phyloP scores from a whole-genome alignment of 768 basidiomycete species.

The Hortiboletus campestris region DNA sequence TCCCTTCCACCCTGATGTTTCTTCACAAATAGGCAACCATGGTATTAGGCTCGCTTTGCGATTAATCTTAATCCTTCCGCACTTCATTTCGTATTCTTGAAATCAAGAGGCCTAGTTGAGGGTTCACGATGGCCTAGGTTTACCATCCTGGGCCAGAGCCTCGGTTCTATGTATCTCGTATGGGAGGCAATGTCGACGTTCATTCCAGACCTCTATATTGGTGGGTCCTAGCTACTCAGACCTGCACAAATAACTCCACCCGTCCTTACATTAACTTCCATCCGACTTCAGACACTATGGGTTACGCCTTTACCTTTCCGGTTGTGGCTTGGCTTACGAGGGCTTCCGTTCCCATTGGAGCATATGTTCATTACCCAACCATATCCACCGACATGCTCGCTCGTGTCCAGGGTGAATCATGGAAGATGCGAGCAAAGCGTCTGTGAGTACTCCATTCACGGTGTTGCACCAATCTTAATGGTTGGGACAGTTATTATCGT shows the following conservation, averaged over 20 bases:
- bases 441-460: conserved; percentile 16
- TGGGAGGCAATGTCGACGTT: conserved; percentile 79
- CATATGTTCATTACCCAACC: conserved; percentile 96
- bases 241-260: not conserved
- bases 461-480: not conserved
- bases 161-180: conserved; percentile 82
- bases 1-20: not conserved
- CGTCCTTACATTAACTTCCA: conserved; percentile 7
- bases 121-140: conserved; percentile 85
- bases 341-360: conserved; percentile 69
- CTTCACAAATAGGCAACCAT: not conserved
- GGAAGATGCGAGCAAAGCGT: conserved; percentile 26
- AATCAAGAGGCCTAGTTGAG: conserved; percentile 69
- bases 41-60: conserved; percentile 69
- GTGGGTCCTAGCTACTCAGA: conserved; percentile 40
- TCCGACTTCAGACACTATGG: conserved; percentile 81
- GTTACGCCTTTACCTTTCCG: conserved; percentile 92
- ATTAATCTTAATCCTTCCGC: conserved; percentile 63
- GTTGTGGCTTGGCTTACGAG: conserved; percentile 56
- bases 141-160: conserved; percentile 87
- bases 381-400: conserved; percentile 93
- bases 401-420: conserved; percentile 50
- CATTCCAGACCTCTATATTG: conserved; percentile 89
- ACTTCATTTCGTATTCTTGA: conserved; percentile 81
- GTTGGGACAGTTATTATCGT: conserved; percentile 72